Base-by-base conservation (phyloP, 306 rosid species). In the Fragaria vesca region DNA sequence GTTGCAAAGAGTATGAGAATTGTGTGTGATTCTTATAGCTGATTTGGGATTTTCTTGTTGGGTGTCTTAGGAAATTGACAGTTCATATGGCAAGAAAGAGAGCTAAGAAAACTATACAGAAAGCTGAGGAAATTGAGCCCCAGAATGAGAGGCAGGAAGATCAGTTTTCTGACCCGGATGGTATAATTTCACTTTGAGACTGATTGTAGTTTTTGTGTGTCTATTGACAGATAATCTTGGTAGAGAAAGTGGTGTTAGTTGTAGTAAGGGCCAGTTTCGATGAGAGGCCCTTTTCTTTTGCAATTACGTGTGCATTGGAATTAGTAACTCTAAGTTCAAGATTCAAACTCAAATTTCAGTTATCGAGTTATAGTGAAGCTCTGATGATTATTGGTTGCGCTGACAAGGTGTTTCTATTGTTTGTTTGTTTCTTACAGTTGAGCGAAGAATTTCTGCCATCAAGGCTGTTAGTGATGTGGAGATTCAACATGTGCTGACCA, bases 391-490 rank as follows among this genome's bases (percentile, higher is more conserved):
- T 0, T 8, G 2, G 6, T 2, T 6, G 8, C 2, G 16, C 16
- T 61, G 70, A 73, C 68, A 42, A 57, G 48, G 2, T 61, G 78
- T 46, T 17, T 15, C 12, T 50, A 28, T 74, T 24, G 38, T 74
- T 15, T 48, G 51, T 61, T 80, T 12, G 2, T 20, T 26, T 36
- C n/a, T 71, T 50, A 52, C 85, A 80, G 90, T 90, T 81, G 96
- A 88, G 75, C 88, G 89, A 30, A 93, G 91, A 65, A 79, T 78
- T 48, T 77, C 81, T 61, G 93, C 95, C 34, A 88, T 91, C 76
- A 91, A 90, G 82, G 97, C 92, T 72, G 89, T 91, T 77, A 88
- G 95, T 18, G 96, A 95, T 36, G 89, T 92, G 62, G 93, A 95
- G 77, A 79, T 87, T 16, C 88, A 89, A 71, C 92, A 82, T 74